Percentiles rank a stretch among this genome's conserved stretches.
Evolutionary conservation across 345 rosid species (phyloP).

Genomic region (Gossypium longicalyx): DNA sequence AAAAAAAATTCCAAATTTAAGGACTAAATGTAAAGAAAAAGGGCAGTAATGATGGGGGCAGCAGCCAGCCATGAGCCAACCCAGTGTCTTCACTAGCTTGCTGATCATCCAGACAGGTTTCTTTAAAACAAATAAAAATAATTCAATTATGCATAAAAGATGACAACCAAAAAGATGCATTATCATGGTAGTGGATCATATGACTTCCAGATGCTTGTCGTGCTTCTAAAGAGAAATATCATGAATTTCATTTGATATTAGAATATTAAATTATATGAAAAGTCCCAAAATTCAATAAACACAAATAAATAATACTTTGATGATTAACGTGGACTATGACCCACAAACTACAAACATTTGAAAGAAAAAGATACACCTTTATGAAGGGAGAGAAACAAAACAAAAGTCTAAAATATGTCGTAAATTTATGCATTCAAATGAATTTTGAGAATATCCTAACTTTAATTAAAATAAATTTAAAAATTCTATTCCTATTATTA

Average conservation of each 20-base stretch:
- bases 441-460: too few species aligned
- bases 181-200: not conserved
- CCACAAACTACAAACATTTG: not conserved
- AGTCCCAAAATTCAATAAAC: not conserved
- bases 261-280: too few species aligned
- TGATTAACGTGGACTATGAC: too few species aligned
- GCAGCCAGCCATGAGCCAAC: not conserved
- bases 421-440: too few species aligned
- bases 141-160: not conserved
- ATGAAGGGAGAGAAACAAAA: too few species aligned
- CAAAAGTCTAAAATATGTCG: too few species aligned
- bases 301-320: not conserved
- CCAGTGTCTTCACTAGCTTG: not conserved
- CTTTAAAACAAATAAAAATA: not conserved
- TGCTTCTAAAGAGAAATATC: not conserved
- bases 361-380: too few species aligned
- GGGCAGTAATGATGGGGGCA: not conserved
- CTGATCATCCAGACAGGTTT: not conserved
- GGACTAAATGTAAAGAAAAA: not conserved
- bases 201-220: not conserved
- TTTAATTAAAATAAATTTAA: too few species aligned
- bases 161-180: not conserved
- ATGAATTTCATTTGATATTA: not conserved
- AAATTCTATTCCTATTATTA: too few species aligned
- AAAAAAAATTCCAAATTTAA: too few species aligned